Evolutionary conservation across 2,329 filamentous ascomycete species (phyloP), one percentile per base, ranked within the genome.

Genomic region (Teratosphaeriaceae sp.): DNA sequence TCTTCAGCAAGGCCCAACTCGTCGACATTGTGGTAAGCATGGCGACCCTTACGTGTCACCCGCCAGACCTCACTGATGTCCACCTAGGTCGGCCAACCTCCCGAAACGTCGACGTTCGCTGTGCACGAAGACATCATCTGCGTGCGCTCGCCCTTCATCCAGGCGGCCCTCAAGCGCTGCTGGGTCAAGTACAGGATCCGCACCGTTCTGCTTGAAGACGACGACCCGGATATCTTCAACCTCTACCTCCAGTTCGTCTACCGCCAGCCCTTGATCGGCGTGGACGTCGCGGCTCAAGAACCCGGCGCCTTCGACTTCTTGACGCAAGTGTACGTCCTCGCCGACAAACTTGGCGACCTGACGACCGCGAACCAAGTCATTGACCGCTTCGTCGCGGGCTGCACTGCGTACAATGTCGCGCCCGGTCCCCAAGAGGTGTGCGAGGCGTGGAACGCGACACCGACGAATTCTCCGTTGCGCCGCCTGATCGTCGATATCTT

Each of bases 281-380:
- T 12, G 4, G 9, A 23, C 7, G 4, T 23, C 4, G 19, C 24
- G 12, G 31, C n/a, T n/a, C n/a, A n/a, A n/a, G 20, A 13, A 19
- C 15, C 16, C 6, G 31, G 20, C 35, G 22, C 15, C 38, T 40
- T n/a, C n/a, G n/a, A n/a, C n/a, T n/a, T n/a, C n/a, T n/a, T n/a
- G 5, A 9, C 9, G 13, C 18, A 35, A 5, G 12, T 38, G 3
- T 46, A 39, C 20, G 7, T 42, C 7, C 33, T 42, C 7, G 39
- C 43, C 2, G 43, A 46, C 33, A 33, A 24, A 15, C 27, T 46
- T 4, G 31, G 24, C 12, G 43, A 46, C n/a, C 16, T 38, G 1
- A 9, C n/a, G 7, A 38, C 22, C 1, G 43, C 34, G 9, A 46
- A 46, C 23, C 6, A 9, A 8, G 15, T 19, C 20, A 39, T 39